Evolutionary conservation across 495 filamentous ascomycete species (phyloP).

Genomic region (Aspergillus carlsbadensis): DNA sequence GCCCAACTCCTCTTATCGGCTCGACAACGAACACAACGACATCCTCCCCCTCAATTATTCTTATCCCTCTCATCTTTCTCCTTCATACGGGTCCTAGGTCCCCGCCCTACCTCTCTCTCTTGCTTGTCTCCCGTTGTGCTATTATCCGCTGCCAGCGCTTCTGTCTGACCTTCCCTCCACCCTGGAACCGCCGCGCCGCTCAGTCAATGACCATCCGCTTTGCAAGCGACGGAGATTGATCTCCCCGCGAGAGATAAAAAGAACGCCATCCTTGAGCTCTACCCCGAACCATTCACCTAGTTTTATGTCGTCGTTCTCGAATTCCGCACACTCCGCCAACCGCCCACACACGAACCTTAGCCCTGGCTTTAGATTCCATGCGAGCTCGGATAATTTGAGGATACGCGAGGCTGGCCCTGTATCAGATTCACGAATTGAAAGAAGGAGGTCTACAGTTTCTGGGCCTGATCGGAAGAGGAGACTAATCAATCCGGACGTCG

Average conservation of each 20-base stretch:
- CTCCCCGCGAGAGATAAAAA: constrained; percentile 22
- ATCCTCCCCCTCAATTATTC: constrained; percentile 3
- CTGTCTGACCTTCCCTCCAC: not conserved
- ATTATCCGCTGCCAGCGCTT: not conserved
- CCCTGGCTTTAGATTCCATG: constrained; percentile 17
- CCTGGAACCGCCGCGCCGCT: constrained; percentile 26
- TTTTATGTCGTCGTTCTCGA: constrained; percentile 28
- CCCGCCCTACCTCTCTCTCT: not conserved
- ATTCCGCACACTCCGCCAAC: constrained; percentile 18
- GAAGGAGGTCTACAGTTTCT: constrained; percentile 24
- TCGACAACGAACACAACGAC: not conserved
- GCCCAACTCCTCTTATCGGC: not conserved
- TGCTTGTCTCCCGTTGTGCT: not conserved
- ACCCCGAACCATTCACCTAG: not conserved
- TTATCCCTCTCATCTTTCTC: constrained; percentile 1
- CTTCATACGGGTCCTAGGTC: not conserved
- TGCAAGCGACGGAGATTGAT: constrained; percentile 49
- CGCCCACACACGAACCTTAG: constrained; percentile 9
- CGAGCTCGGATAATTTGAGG: constrained; percentile 17
- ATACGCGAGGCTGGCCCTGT: constrained; percentile 22
- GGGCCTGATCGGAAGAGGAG: constrained; percentile 41
- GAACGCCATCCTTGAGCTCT: not conserved
- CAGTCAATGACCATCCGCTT: constrained; percentile 33
- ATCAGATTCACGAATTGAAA: constrained; percentile 18
- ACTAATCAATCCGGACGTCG: constrained; percentile 29